phyloP scores from a whole-genome alignment of 2,329 filamentous ascomycete genomes.

The Aureobasidium subglaciale region DNA sequence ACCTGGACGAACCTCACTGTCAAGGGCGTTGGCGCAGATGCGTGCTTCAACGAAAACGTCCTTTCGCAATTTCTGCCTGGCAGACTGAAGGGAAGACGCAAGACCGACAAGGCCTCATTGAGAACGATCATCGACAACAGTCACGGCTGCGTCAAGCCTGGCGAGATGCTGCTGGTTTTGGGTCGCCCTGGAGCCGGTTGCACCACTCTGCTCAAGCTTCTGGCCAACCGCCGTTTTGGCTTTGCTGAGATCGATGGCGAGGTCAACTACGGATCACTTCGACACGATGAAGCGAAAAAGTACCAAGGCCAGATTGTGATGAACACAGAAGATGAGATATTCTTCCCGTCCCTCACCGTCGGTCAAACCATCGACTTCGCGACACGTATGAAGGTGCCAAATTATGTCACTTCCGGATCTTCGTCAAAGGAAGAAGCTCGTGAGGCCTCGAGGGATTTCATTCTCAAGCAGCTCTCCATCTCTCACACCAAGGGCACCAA shows the following conservation, averaged over 20 bases:
- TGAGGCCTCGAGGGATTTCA: constrained; percentile 59
- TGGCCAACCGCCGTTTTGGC: constrained; percentile 60
- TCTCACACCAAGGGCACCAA: constrained; percentile 80
- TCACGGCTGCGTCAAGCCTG: constrained; percentile 42
- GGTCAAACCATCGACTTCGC: constrained; percentile 82
- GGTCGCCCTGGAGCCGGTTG: constrained; percentile 69
- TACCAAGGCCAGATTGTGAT: constrained; percentile 81
- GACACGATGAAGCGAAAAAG: constrained; percentile 36
- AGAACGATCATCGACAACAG: not conserved
- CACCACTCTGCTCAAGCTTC: constrained; percentile 67
- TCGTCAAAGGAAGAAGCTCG: constrained; percentile 58
- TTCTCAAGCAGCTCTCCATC: constrained; percentile 91
- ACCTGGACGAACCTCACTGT: not conserved
- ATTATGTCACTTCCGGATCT: constrained; percentile 62
- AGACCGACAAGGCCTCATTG: not conserved
- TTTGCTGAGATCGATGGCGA: constrained; percentile 63
- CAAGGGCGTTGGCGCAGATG: not conserved
- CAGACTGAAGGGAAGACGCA: not conserved
- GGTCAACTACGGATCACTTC: constrained; percentile 48
- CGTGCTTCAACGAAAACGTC: not conserved
- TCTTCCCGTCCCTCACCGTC: constrained; percentile 78
- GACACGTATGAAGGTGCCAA: constrained; percentile 74
- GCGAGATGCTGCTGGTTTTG: constrained; percentile 68
- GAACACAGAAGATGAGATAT: constrained; percentile 79
- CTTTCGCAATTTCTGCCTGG: not conserved